Base-by-base conservation (phyloP, 2,329 filamentous ascomycete species). In the Bipolaris sorokiniana region DNA sequence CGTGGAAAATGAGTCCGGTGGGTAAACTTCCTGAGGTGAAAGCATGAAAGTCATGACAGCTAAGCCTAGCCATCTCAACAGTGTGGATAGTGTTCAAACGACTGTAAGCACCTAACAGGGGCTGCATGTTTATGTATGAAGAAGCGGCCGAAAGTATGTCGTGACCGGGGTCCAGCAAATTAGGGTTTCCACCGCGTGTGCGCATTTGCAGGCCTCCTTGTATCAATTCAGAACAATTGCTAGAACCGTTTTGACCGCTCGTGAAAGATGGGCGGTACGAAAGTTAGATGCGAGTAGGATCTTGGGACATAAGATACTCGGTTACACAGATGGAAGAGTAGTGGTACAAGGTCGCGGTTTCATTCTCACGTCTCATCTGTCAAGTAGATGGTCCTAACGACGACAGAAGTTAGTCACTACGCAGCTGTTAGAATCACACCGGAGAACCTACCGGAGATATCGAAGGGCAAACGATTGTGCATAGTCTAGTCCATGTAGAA, bases 401-500 rank as follows among this genome's bases (percentile, higher is more conserved):
- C 22, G 37, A 37, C 13, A 46, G 22, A 13, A 38, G 37, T 62
- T 33, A 63, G 58, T 42, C 22, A 44, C 36, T 48, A 49, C 37
- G 51, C 4, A 28, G 18, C 15, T 41, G 48, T 22, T 28, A n/a
- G 37, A 23, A 49, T 42, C 22, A 46, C 18, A 44, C n/a, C 31
- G 23, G 26, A 59, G 54, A 59, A 66, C 59, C 62, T 69, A 70
- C 59, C 64, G 55, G 64, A 66, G 62, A 66, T 65, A 44, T 10
- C 52, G 37, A 62, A 62, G 46, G 31, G 53, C 56, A 62, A 55
- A 46, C 48, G 42, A 10, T 40, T 15, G n/a, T 51, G 45, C 28
- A 36, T 51, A 47, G 38, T 37, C 62, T 83, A 97, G 73, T 97
- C 93, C 92, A 98, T 97, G 81, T 95, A 95, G 71, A 99, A 98